These are phyloP conservation scores for Collybiopsis confluens DNA, from an alignment of 768 basidiomycete species.

Conservation along the genomic window DNA sequence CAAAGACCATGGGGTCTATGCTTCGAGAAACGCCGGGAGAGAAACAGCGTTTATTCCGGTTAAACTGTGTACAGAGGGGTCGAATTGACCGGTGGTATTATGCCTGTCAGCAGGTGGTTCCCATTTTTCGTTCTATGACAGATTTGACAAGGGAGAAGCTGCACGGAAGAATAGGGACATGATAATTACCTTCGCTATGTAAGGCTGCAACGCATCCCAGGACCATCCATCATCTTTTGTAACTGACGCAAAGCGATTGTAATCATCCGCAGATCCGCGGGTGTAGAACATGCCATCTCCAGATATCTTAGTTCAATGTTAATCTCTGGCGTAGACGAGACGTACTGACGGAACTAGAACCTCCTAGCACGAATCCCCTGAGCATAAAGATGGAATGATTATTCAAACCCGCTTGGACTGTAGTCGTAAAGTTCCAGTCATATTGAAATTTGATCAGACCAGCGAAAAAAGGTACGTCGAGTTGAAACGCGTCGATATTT, in stretches of 20 bases:
- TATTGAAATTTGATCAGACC: neutral
- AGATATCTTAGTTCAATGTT: no score
- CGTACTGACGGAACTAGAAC: conserved; percentile 15
- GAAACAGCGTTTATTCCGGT: conserved; percentile 16
- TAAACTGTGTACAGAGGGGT: conserved; percentile 18
- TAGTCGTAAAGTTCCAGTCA: conserved; percentile 16
- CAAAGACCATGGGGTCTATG: conserved; percentile 16
- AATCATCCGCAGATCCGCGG: conserved; percentile 30
- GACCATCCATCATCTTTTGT: conserved; percentile 27
- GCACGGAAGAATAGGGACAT: neutral
- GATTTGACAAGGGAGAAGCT: neutral
- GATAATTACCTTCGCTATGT: conserved; percentile 18
- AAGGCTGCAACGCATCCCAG: conserved; percentile 27
- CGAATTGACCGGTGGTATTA: conserved; percentile 17
- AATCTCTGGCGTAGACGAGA: no score
- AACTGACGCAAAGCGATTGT: conserved; percentile 25
- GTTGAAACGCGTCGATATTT: neutral
- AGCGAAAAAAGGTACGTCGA: neutral
- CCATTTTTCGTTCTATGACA: conserved; percentile 19
- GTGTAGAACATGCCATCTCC: conserved; percentile 27
- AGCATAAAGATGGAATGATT: conserved; percentile 12
- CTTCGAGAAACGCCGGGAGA: conserved; percentile 11
- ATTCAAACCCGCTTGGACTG: conserved; percentile 13
- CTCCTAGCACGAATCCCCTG: conserved; percentile 17
- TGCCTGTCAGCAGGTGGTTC: conserved; percentile 15